A percentile compares a stretch with the other conserved stretches of the same genome.
These are phyloP conservation scores for Leptographium galeiforme DNA, from an alignment of 2,329 filamentous ascomycete species.

Conservation along the genomic window DNA sequence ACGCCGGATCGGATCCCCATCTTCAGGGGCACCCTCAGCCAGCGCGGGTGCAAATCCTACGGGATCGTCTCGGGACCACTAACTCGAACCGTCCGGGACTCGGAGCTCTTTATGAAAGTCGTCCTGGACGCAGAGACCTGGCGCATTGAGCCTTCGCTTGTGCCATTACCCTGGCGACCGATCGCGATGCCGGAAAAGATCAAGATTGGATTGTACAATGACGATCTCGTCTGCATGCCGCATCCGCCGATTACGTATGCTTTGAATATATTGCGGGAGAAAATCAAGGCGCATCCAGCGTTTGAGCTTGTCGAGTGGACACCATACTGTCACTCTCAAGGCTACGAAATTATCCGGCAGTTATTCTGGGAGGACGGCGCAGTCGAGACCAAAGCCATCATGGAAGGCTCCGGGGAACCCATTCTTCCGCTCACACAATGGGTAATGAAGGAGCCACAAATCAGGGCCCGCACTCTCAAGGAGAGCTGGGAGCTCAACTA, in stretches of 20 bases:
- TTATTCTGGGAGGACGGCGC: not conserved
- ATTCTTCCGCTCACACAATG: not conserved
- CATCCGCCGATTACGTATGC: not conserved
- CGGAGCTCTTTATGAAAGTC: too few relatives aligned
- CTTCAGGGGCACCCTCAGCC: too few relatives aligned
- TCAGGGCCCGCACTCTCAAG: not conserved
- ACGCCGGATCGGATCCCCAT: not conserved
- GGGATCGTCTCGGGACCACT: too few relatives aligned
- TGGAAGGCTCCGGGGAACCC: not conserved
- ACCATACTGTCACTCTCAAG: not conserved
- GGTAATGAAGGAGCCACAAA: not conserved
- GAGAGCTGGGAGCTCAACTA: slow-evolving; percentile 1
- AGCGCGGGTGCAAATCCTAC: too few relatives aligned
- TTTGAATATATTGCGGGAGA: not conserved
- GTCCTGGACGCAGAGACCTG: too few relatives aligned
- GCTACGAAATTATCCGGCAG: not conserved
- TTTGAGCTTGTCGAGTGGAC: not conserved
- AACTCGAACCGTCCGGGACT: too few relatives aligned
- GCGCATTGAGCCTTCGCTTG: too few relatives aligned
- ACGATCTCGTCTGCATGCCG: not conserved
- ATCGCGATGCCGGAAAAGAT: too few relatives aligned
- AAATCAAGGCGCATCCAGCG: not conserved
- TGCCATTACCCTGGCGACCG: too few relatives aligned
- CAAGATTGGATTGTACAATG: not conserved
- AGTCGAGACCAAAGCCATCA: not conserved